phyloP scores from a whole-genome alignment of 2,329 filamentous ascomycete species.

The Verticillium zaregamsianum region DNA sequence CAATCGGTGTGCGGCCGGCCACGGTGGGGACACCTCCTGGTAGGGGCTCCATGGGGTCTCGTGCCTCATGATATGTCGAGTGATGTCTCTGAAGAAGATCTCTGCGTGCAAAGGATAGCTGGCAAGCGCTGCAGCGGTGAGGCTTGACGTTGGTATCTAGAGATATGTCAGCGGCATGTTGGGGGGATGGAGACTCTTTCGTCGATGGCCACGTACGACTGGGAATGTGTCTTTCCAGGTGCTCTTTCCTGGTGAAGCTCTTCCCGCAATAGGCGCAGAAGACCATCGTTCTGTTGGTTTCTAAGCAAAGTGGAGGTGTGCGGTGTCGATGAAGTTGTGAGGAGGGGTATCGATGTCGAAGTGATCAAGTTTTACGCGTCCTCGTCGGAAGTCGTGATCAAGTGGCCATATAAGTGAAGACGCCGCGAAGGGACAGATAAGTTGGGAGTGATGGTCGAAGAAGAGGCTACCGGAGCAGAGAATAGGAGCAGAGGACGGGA shows the following conservation, averaged over 20 bases:
- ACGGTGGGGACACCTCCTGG: slow-evolving; percentile 38
- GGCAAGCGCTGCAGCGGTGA: slow-evolving; percentile 43
- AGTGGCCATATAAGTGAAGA: neutral
- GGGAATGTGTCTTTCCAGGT: slow-evolving; percentile 51
- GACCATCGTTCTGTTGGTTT: slow-evolving; percentile 26
- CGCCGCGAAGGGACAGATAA: neutral
- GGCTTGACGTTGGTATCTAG: slow-evolving; percentile 53
- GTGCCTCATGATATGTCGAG: slow-evolving; percentile 45
- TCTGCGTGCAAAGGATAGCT: slow-evolving; percentile 45
- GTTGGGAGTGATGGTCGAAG: neutral
- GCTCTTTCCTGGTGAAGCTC: slow-evolving; percentile 51
- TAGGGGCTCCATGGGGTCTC: slow-evolving; percentile 39
- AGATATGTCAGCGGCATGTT: slow-evolving; percentile 9
- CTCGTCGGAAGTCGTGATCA: neutral
- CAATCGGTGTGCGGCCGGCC: slow-evolving; percentile 32
- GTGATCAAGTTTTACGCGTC: neutral
- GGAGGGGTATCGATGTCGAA: neutral
- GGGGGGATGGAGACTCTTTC: neutral
- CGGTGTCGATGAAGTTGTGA: neutral
- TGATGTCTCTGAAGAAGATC: slow-evolving; percentile 49
- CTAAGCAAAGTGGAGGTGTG: neutral
- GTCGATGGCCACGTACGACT: slow-evolving; percentile 35
- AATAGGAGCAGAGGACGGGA: neutral
- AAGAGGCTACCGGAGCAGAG: neutral
- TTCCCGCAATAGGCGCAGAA: slow-evolving; percentile 53